Base-by-base conservation (phyloP, 768 basidiomycete species). In the Pulveroboletus sp. region DNA sequence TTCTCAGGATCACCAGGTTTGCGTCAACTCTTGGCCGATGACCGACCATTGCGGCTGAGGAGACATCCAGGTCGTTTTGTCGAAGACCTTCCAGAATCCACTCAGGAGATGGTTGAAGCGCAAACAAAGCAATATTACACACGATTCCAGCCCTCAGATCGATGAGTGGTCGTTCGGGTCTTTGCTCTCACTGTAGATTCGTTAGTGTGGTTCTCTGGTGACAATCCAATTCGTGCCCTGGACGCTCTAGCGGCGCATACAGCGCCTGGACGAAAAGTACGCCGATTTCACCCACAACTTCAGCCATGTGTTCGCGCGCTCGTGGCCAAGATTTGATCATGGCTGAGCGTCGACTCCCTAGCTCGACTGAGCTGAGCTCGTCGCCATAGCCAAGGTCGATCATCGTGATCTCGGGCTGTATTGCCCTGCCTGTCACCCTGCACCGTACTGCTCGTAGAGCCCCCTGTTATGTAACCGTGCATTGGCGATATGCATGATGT, bases 1-100 rank as follows among this genome's bases (percentile, higher is more conserved):
- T 97, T 94, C 68, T 69, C 81, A 14, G 96, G 95, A 8, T 92
- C 89, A 36, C 95, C 96, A 68, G 93, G 93, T 91, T 46, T 42
- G 74, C 61, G 9, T 46, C 51, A 14, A 9, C 32, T 17, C 28
- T 11, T 52, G 38, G 3, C 48, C 46, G 18, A 15, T 30, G 24
- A 15, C 33, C 6, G 11, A 35, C 15, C 35, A n/a, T 38, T 31
- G 27, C 35, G 27, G 36, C 39, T 52, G n/a, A 65, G 31, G 31
- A 24, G 11, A 28, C 37, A 43, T 17, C 35, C 33, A 94, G 94
- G 90, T 21, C 81, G 80, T 3, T 90, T 92, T 54, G 64, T 86
- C 2, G 84, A 86, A 63, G 89, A 93, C 59, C 78, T 96, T 8
- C 89, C 94, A 0, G 95, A 97, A 68, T 91, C 93, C 14, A 94